A percentile compares a stretch with the other conserved stretches of the same genome.
These are phyloP conservation scores for Porphyrellus cyaneotinctus DNA, from an alignment of 768 basidiomycete genomes.

Conservation along the genomic window DNA sequence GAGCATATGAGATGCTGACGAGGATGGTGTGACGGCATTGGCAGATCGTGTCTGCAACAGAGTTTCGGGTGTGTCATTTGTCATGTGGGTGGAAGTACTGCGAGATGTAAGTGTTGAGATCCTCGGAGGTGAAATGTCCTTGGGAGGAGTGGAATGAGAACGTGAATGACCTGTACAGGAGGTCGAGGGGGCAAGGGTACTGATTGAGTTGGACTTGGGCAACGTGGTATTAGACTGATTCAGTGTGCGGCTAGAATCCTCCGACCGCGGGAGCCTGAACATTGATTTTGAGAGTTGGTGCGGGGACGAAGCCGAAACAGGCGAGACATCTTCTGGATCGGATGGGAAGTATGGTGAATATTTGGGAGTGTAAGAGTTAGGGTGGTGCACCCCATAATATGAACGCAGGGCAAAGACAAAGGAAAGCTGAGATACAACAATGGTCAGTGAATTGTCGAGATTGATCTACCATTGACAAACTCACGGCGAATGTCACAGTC, in stretches of 20 bases:
- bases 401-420: constrained; percentile 19
- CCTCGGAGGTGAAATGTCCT: constrained; percentile 7
- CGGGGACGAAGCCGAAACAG: constrained; percentile 13
- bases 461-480: constrained; percentile 23
- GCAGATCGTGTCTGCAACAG: constrained; percentile 13
- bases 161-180: constrained; percentile 24
- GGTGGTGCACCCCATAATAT: constrained; percentile 19
- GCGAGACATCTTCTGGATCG: constrained; percentile 20
- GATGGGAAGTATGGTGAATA: constrained; percentile 19
- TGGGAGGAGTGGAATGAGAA: constrained; percentile 15
- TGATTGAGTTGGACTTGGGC: constrained; percentile 24
- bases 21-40: neutral
- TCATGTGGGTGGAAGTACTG: constrained; percentile 7
- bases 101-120: constrained; percentile 20
- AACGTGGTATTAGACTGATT: constrained; percentile 22
- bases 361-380: constrained; percentile 6
- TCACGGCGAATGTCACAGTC: constrained; percentile 51
- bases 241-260: constrained; percentile 18
- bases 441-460: constrained; percentile 4
- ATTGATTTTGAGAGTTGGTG: constrained; percentile 12
- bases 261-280: constrained; percentile 12
- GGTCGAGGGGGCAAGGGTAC: constrained; percentile 26
- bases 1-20: constrained; percentile 16
- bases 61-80: constrained; percentile 6
- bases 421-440: constrained; percentile 14